Conservation (phyloP, 2,329 filamentous ascomycete genomes). For the Beauveria caledonica region DNA sequence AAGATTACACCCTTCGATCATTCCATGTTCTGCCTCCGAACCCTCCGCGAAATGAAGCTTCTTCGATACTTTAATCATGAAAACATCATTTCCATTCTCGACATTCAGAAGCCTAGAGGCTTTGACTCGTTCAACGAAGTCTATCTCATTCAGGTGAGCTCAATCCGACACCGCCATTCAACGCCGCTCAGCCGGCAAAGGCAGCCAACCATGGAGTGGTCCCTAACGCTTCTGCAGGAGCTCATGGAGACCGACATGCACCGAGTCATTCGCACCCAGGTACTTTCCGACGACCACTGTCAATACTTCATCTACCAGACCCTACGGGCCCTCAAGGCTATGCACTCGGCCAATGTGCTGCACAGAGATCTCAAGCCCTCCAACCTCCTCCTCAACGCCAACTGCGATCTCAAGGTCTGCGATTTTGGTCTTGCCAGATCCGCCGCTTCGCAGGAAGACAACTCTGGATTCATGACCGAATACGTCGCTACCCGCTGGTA, state of each 20-base stretch:
- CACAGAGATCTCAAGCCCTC: conserved; percentile 97
- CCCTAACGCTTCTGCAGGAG: conserved; percentile 47
- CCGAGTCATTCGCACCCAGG: conserved; percentile 94
- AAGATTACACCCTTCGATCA: conserved; percentile 99
- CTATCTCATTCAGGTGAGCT: conserved; percentile 86
- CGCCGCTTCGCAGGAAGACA: conserved; percentile 94
- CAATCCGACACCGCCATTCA: background rate
- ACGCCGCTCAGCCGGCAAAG: background rate
- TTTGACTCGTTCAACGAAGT: conserved; percentile 97
- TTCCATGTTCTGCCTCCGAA: conserved; percentile 96
- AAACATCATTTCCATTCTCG: conserved; percentile 98
- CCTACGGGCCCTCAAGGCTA: conserved; percentile 91
- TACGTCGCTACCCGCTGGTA: conserved; percentile 99
- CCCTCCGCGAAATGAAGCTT: conserved; percentile 97
- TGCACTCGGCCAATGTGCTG: conserved; percentile 98
- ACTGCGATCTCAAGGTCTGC: conserved; percentile 98
- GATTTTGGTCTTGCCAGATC: conserved; percentile 95
- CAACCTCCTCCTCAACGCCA: conserved; percentile 92
- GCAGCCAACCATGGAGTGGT: background rate
- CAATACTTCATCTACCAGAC: conserved; percentile 99
- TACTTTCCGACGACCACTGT: conserved; percentile 97
- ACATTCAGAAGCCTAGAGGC: conserved; percentile 95
- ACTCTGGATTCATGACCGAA: conserved; percentile 99
- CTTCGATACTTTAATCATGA: conserved; percentile 99
- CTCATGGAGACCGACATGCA: conserved; percentile 99